phyloP scores from a whole-genome alignment of 768 basidiomycete species.

The Lentinula edodes region DNA sequence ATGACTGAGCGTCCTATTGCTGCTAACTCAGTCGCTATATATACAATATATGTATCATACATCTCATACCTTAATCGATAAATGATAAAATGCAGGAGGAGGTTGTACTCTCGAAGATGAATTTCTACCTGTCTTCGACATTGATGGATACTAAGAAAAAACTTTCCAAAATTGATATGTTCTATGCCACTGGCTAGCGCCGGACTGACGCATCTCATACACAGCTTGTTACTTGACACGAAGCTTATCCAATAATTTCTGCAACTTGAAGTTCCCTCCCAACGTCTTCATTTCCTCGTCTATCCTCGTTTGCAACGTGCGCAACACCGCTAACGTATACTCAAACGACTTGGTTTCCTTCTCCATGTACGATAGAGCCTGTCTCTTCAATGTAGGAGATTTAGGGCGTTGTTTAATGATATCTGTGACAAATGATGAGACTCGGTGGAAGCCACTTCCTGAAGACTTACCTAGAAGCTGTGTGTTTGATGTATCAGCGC shows the following conservation, averaged over 20 bases:
- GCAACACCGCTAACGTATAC: constrained; percentile 73
- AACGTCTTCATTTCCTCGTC: constrained; percentile 1
- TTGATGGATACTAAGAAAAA: too few species aligned
- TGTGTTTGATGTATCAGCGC: constrained; percentile 67
- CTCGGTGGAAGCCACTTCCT: not conserved
- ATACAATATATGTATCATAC: not conserved
- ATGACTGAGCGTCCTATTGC: not conserved
- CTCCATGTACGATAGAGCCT: constrained; percentile 75
- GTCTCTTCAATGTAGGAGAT: constrained; percentile 72
- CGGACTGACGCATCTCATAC: not conserved
- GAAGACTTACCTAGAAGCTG: constrained; percentile 53
- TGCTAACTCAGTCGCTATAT: not conserved
- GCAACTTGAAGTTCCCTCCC: constrained; percentile 2
- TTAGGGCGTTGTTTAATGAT: constrained; percentile 85
- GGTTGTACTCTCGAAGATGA: too few species aligned
- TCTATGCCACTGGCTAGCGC: too few species aligned
- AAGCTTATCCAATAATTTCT: constrained; percentile 1
- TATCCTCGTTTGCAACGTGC: constrained; percentile 42
- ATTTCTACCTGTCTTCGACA: too few species aligned
- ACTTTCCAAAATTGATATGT: too few species aligned
- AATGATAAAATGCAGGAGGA: too few species aligned
- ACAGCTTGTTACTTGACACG: not conserved
- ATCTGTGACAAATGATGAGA: constrained; percentile 21
- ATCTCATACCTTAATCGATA: not conserved
- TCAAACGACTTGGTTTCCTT: constrained; percentile 78